Evolutionary conservation across 176 grass and related monocot genomes (phyloP).

Genomic region (Echinochloa phyllopogon): DNA sequence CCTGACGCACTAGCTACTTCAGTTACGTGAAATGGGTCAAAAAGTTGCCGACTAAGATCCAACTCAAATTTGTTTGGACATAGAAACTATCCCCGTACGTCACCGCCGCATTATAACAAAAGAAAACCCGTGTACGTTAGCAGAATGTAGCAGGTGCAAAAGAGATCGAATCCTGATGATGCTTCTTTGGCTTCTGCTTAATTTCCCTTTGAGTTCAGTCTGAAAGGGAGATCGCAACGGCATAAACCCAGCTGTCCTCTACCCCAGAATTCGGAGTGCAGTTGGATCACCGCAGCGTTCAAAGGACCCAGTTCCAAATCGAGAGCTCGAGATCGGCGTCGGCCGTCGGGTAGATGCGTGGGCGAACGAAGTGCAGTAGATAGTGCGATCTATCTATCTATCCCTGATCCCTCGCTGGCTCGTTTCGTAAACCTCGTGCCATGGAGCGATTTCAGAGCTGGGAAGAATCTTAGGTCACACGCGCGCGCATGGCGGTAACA

Average conservation of each 20-base stretch:
- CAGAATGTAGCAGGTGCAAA: neutral
- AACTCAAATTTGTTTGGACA: neutral
- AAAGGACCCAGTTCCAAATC: neutral
- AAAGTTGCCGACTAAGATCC: neutral
- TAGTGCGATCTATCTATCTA: neutral
- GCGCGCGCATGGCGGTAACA: neutral
- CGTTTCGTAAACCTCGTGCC: neutral
- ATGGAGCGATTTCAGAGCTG: neutral
- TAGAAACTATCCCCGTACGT: neutral
- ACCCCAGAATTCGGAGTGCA: neutral
- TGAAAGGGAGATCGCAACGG: neutral
- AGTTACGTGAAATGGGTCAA: neutral
- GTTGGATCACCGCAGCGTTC: neutral
- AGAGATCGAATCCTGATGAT: neutral
- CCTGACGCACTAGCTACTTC: neutral
- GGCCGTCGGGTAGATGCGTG: neutral
- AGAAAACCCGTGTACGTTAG: neutral
- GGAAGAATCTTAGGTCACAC: neutral
- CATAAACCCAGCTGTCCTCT: neutral
- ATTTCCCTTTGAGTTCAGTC: neutral
- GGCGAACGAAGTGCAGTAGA: neutral
- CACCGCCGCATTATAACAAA: neutral
- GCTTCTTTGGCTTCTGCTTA: neutral
- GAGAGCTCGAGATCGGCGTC: neutral
- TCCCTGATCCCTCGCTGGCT: no score